Evolutionary conservation across 192 early-diverging fungal genomes (phyloP).

Genomic region (Geranomyces variabilis): DNA sequence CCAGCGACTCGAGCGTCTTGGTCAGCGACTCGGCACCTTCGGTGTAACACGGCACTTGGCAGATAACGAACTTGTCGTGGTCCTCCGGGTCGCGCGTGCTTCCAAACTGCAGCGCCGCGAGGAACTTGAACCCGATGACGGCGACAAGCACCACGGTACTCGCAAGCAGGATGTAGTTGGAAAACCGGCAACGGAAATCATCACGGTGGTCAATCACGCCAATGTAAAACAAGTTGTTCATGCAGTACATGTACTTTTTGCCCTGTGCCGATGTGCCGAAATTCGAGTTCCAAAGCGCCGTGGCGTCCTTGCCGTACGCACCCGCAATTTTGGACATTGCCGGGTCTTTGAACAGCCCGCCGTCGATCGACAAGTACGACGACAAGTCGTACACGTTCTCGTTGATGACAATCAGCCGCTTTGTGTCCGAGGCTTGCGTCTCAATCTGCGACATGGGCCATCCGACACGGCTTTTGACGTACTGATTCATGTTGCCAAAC

Average conservation of each 20-base stretch:
- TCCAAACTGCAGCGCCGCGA: conserved; percentile 90
- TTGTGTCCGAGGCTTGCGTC: conserved; percentile 10
- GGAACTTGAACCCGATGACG: conserved; percentile 93
- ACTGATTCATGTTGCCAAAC: conserved; percentile 58
- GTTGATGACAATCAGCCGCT: conserved; percentile 52
- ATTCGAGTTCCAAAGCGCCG: conserved; percentile 28
- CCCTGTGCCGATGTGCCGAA: conserved; percentile 26
- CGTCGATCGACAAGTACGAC: conserved; percentile 30
- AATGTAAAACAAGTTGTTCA: conserved; percentile 79
- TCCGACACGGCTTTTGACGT: conserved; percentile 48
- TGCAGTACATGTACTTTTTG: conserved; percentile 54
- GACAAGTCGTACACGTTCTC: conserved; percentile 62
- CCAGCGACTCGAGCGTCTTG: conserved; percentile 83
- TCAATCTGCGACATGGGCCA: conserved; percentile 41
- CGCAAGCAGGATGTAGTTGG: conserved; percentile 85
- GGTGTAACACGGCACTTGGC: conserved; percentile 88
- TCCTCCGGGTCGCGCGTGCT: conserved; percentile 73
- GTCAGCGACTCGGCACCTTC: conserved; percentile 84
- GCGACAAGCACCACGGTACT: conserved; percentile 77
- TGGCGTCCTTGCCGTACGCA: conserved; percentile 47
- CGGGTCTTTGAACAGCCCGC: conserved; percentile 28
- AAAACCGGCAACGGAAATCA: conserved; percentile 76
- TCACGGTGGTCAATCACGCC: conserved; percentile 77
- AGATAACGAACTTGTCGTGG: conserved; percentile 91
- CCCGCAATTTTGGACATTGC: conserved; percentile 30